These are phyloP conservation scores for Ulota crispa DNA, from an alignment of 225 moss, liverwort and hornwort species.

Conservation along the genomic window DNA sequence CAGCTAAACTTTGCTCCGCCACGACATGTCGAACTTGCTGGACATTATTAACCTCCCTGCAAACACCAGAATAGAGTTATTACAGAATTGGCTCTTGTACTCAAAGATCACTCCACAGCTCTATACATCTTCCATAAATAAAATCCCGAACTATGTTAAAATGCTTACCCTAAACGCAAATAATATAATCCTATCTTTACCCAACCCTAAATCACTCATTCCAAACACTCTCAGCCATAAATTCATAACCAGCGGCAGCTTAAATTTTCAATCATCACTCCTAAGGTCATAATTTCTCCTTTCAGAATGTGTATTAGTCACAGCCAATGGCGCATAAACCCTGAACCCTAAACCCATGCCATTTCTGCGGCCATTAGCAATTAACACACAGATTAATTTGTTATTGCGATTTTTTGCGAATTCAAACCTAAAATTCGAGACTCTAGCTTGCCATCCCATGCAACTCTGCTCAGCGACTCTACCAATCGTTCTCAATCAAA, in stretches of 20 bases:
- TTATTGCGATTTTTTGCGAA: too few species aligned
- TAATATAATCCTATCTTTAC: too few species aligned
- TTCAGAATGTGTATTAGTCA: neutral
- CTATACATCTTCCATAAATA: neutral
- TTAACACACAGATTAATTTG: neutral
- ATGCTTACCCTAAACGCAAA: too few species aligned
- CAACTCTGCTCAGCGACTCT: too few species aligned
- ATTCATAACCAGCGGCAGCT: neutral
- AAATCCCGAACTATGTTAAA: too few species aligned
- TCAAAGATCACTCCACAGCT: too few species aligned
- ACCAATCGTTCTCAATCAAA: too few species aligned
- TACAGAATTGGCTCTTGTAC: neutral
- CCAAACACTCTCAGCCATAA: neutral
- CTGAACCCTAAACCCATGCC: neutral
- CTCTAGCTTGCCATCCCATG: too few species aligned
- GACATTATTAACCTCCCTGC: constrained; percentile 27
- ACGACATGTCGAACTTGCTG: constrained; percentile 25
- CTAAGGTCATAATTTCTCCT: neutral
- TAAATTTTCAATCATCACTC: neutral
- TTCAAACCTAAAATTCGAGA: too few species aligned
- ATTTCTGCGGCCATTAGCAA: neutral
- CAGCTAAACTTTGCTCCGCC: constrained; percentile 12
- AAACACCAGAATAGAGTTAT: neutral
- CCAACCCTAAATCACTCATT: too few species aligned
- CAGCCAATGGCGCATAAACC: neutral